A percentile compares a stretch with the other conserved stretches of the same genome.
phyloP scores from a whole-genome alignment of 768 basidiomycete species.

The Trametes punicea region DNA sequence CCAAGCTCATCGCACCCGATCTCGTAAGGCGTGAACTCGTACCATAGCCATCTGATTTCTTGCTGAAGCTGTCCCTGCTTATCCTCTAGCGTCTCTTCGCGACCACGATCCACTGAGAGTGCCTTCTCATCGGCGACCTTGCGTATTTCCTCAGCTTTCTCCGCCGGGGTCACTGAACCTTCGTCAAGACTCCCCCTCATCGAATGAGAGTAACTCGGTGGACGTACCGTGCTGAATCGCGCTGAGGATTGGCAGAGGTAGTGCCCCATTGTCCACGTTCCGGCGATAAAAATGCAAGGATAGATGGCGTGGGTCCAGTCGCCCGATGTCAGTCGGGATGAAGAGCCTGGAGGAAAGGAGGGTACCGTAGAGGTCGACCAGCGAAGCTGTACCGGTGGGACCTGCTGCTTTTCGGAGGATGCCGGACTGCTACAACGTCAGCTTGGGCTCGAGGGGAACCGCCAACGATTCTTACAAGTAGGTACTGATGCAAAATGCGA shows the following conservation, averaged over 20 bases:
- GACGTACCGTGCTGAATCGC: slow-evolving; percentile 27
- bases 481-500: slow-evolving; percentile 13
- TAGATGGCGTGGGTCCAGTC: slow-evolving; percentile 22
- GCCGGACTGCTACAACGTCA: slow-evolving; percentile 12
- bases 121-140: slow-evolving; percentile 13
- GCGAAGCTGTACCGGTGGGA: slow-evolving; percentile 18
- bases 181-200: neutral
- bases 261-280: slow-evolving; percentile 21
- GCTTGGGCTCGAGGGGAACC: neutral
- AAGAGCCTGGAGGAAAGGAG: slow-evolving; percentile 24
- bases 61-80: slow-evolving; percentile 12
- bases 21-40: slow-evolving; percentile 29
- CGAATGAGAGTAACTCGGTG: neutral
- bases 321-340: slow-evolving; percentile 20
- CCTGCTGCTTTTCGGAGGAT: slow-evolving; percentile 26
- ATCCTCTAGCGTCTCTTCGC: slow-evolving; percentile 1
- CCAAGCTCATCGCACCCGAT: slow-evolving; percentile 29
- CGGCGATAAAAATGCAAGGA: slow-evolving; percentile 26
- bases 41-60: slow-evolving; percentile 24
- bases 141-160: slow-evolving; percentile 8
- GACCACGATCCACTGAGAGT: neutral
- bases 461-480: slow-evolving; percentile 26
- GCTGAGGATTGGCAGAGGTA: slow-evolving; percentile 27
- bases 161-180: slow-evolving; percentile 12
- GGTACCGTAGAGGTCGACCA: slow-evolving; percentile 29